Conservation (phyloP, 495 filamentous ascomycete species). For the Penicillium lagena region DNA sequence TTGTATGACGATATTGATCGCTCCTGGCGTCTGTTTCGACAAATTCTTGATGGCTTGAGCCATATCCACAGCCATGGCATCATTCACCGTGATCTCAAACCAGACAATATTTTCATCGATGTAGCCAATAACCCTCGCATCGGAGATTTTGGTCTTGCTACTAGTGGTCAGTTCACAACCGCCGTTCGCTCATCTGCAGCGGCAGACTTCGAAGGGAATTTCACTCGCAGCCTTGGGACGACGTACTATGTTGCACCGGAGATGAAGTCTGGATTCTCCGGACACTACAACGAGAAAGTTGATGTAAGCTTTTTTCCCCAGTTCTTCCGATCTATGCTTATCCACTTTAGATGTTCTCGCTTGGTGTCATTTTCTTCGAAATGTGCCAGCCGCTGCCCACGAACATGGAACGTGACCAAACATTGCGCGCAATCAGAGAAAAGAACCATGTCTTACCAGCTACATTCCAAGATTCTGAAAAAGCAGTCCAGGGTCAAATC, state of each 20-base stretch:
- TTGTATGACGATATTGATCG: conserved; percentile 67
- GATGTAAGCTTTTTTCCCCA: conserved; percentile 50
- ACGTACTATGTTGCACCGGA: conserved; percentile 93
- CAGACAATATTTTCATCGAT: conserved; percentile 97
- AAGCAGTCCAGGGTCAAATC: conserved; percentile 65
- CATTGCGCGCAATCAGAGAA: conserved; percentile 64
- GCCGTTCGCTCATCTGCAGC: conserved; percentile 40
- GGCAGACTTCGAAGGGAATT: conserved; percentile 46
- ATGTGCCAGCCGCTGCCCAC: conserved; percentile 82
- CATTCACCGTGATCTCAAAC: conserved; percentile 95
- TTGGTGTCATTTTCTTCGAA: conserved; percentile 97
- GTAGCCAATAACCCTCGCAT: conserved; percentile 83
- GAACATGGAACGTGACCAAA: conserved; percentile 82
- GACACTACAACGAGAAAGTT: conserved; percentile 85
- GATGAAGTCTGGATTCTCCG: conserved; percentile 62
- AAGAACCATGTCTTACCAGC: conserved; percentile 61
- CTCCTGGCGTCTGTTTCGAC: conserved; percentile 83
- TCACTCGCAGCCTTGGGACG: conserved; percentile 90
- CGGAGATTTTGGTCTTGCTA: conserved; percentile 93
- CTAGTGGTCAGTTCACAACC: conserved; percentile 67
- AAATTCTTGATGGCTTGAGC: conserved; percentile 82
- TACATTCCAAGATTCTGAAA: conserved; percentile 71
- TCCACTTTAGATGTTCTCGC: conserved; percentile 75
- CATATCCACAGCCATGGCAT: conserved; percentile 91
- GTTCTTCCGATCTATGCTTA: conserved; percentile 3